Evolutionary conservation across 1,284 basidiomycete species (phyloP).

Genomic region (Chalciporus sp.): DNA sequence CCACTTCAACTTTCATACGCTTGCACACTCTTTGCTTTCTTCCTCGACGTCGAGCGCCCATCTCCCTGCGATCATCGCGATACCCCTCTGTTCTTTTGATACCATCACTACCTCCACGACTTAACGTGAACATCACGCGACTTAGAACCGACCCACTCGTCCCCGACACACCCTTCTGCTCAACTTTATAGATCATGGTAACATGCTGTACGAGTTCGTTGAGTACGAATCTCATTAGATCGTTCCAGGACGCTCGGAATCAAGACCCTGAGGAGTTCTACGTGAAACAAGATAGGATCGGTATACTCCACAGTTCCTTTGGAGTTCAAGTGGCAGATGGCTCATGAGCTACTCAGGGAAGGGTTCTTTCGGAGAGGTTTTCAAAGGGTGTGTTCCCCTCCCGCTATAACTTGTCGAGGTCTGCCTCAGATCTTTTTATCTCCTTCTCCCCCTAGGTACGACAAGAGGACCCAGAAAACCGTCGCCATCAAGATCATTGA

Average conservation of each 20-base stretch:
- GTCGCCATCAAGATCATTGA: slow-evolving; percentile 99
- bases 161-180: background rate
- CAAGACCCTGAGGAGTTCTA: slow-evolving; percentile 95
- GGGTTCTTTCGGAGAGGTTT: slow-evolving; percentile 97
- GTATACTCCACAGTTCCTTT: slow-evolving; percentile 47
- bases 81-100: slow-evolving; percentile 6
- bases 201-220: background rate
- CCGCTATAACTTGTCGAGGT: background rate
- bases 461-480: slow-evolving; percentile 89
- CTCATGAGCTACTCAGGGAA: slow-evolving; percentile 61
- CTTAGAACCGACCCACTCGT: slow-evolving; percentile 6
- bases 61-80: slow-evolving; percentile 3
- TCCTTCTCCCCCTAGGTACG: slow-evolving; percentile 58
- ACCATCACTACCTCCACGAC: background rate
- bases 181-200: slow-evolving; percentile 24
- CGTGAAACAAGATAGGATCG: slow-evolving; percentile 95
- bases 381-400: slow-evolving; percentile 73
- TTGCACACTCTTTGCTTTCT: slow-evolving; percentile 4
- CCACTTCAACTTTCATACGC: background rate
- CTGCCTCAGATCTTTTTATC: background rate
- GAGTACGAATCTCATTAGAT: slow-evolving; percentile 11
- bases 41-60: slow-evolving; percentile 9
- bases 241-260: slow-evolving; percentile 59
- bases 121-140: slow-evolving; percentile 22
- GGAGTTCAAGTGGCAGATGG: slow-evolving; percentile 12